Percentiles rank a stretch among this genome's conserved stretches.
Evolutionary conservation across 2,329 filamentous ascomycete species (phyloP).

Genomic region (Allantophomopsis cytisporea): DNA sequence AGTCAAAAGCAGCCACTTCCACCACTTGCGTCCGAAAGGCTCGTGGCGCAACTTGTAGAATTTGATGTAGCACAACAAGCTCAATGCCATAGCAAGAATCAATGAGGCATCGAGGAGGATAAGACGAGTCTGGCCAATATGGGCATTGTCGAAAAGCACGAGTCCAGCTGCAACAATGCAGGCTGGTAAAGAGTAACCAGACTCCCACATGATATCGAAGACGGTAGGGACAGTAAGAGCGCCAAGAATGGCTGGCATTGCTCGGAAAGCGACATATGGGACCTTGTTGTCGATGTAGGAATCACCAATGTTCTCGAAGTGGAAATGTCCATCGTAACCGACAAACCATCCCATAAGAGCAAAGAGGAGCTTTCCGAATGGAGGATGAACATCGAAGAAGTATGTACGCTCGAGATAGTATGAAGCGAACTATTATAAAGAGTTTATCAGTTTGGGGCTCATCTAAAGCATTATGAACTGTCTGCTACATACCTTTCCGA

Average conservation of each 20-base stretch:
- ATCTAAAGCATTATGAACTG: conserved; percentile 4
- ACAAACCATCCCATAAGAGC: conserved; percentile 95
- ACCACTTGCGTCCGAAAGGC: conserved; percentile 92
- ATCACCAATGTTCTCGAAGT: conserved; percentile 98
- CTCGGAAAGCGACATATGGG: conserved; percentile 90
- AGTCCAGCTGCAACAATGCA: conserved; percentile 77
- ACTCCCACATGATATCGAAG: conserved; percentile 99
- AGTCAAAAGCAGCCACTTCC: conserved; percentile 97
- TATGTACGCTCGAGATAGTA: conserved; percentile 93
- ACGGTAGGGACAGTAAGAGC: conserved; percentile 87
- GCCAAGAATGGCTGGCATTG: conserved; percentile 82
- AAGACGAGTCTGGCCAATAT: conserved; percentile 89
- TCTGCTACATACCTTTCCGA: conserved; percentile 69
- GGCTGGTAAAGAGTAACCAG: conserved; percentile 88
- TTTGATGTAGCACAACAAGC: conserved; percentile 84
- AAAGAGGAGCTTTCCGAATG: conserved; percentile 95
- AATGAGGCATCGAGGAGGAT: conserved; percentile 92
- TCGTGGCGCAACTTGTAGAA: conserved; percentile 93
- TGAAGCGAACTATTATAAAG: conserved; percentile 47
- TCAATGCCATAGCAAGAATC: conserved; percentile 92
- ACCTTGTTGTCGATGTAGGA: conserved; percentile 96
- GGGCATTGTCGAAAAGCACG: conserved; percentile 91
- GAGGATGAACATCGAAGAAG: conserved; percentile 99
- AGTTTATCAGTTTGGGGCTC: conserved; percentile 4
- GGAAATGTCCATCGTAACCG: conserved; percentile 91